These are phyloP conservation scores for Hypomyces rosellus DNA, from an alignment of 2,329 filamentous ascomycete species.

Conservation along the genomic window DNA sequence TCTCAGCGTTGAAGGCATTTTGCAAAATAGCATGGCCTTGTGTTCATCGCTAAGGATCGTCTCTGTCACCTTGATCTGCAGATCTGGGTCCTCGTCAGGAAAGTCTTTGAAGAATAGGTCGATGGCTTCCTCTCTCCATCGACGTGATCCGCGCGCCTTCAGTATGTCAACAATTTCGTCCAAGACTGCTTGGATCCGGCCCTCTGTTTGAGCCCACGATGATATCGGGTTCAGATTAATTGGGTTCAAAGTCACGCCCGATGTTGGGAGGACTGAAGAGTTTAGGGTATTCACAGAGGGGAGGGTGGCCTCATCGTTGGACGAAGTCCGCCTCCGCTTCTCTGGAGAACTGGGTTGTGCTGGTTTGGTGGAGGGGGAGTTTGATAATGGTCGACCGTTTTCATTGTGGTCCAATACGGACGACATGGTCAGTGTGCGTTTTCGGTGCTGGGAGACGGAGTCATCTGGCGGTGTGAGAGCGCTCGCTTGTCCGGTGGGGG, in stretches of 20 bases:
- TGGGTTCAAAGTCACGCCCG: not conserved
- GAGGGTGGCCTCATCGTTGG: constrained; percentile 12
- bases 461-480: constrained; percentile 53
- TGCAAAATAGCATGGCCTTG: constrained; percentile 57
- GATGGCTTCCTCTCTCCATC: constrained; percentile 52
- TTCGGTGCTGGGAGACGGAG: constrained; percentile 35
- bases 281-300: constrained; percentile 16
- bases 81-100: constrained; percentile 48
- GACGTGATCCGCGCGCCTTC: constrained; percentile 31
- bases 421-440: constrained; percentile 29
- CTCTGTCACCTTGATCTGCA: constrained; percentile 55
- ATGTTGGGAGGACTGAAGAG: constrained; percentile 22
- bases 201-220: constrained; percentile 1
- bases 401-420: constrained; percentile 4
- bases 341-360: constrained; percentile 25
- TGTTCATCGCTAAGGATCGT: constrained; percentile 52
- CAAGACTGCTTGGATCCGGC: constrained; percentile 15
- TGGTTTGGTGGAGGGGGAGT: constrained; percentile 26
- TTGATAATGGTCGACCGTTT: not conserved
- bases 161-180: constrained; percentile 39
- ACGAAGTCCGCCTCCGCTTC: constrained; percentile 29
- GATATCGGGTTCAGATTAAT: not conserved
- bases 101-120: constrained; percentile 56
- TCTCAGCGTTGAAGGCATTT: constrained; percentile 48
- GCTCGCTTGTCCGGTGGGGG: constrained; percentile 34